Base-by-base conservation (phyloP, 257 asterid species). In the Anisodus acutangulus region DNA sequence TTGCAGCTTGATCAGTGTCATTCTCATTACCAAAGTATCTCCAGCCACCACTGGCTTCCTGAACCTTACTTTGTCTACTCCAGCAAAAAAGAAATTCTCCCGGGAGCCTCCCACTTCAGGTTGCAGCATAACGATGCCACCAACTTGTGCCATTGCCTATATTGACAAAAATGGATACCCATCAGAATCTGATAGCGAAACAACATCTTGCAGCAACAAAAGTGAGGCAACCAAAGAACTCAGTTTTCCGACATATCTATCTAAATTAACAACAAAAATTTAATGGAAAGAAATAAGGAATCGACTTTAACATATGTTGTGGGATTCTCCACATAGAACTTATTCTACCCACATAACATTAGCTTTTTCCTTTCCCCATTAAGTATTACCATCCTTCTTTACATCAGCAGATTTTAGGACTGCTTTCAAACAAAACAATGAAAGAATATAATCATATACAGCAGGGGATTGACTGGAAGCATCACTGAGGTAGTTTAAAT, bases 111-210 rank as follows among this genome's bases (percentile, higher is more conserved):
- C 98, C 47, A 94, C 93, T 85, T 94, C 98, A 5, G 97, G 94
- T 68, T 92, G 97, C 53, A 94, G 93, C 95, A 93, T 90, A 58
- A 93, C 93, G 82, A 94, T 22, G 22, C 99, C 97, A 31, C 99
- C 99, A 9, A 95, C 98, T 89, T 95, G 99, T 59, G 98, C 99
- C 97, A 95, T 87, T 86, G 99, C 99, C 98, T 95, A 88, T 55
- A 87, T 59, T 86, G 74, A 83, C 47, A 79, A 59, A 57, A 49
- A 84, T 62, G 54, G 15, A 82, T 53, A 70, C 37, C 3, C 35
- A 76, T 90, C 70, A 88, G 35, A 54, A n/a, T 57, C 78, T 55
- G 79, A 63, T 68, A 72, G 55, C 64, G 8, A 83, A 66, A 55
- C 62, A n/a, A 82, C n/a, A 13, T 11, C n/a, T 55, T 55, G 60